These are phyloP conservation scores for Sporothrix mexicana DNA, from an alignment of 2,329 filamentous ascomycete genomes.

Conservation along the genomic window DNA sequence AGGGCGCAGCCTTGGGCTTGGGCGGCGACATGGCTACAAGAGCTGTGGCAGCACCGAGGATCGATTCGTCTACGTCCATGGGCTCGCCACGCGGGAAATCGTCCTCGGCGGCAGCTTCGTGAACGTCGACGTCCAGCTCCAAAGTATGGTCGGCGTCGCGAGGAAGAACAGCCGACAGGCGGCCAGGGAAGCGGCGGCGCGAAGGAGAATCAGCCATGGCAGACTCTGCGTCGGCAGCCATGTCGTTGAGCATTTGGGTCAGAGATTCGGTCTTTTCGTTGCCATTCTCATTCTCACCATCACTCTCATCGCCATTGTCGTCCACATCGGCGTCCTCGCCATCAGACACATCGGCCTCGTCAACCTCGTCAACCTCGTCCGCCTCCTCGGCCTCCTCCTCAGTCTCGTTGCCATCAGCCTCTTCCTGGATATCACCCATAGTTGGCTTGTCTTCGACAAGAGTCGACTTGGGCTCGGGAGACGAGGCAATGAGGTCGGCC, in stretches of 20 bases:
- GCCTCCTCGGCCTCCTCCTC: constrained; percentile 14
- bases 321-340: background rate
- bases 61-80: constrained; percentile 43
- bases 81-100: constrained; percentile 29
- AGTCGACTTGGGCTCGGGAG: constrained; percentile 48
- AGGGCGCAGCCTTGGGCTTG: constrained; percentile 39
- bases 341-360: constrained; percentile 22
- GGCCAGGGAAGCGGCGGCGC: constrained; percentile 45
- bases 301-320: constrained; percentile 34
- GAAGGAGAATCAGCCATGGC: constrained; percentile 40
- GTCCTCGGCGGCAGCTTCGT: background rate
- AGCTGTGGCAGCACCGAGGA: constrained; percentile 27
- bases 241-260: constrained; percentile 36
- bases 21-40: constrained; percentile 35
- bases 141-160: constrained; percentile 42
- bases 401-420: constrained; percentile 10
- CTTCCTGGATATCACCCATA: constrained; percentile 27
- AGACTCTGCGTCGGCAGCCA: constrained; percentile 36
- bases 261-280: constrained; percentile 36
- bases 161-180: constrained; percentile 49
- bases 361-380: constrained; percentile 15
- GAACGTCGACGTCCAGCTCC: constrained; percentile 11
- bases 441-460: constrained; percentile 39
- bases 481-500: constrained; percentile 37
- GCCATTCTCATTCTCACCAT: constrained; percentile 35